phyloP scores from a whole-genome alignment of 129 eudicot genomes.

The Centella asiatica region DNA sequence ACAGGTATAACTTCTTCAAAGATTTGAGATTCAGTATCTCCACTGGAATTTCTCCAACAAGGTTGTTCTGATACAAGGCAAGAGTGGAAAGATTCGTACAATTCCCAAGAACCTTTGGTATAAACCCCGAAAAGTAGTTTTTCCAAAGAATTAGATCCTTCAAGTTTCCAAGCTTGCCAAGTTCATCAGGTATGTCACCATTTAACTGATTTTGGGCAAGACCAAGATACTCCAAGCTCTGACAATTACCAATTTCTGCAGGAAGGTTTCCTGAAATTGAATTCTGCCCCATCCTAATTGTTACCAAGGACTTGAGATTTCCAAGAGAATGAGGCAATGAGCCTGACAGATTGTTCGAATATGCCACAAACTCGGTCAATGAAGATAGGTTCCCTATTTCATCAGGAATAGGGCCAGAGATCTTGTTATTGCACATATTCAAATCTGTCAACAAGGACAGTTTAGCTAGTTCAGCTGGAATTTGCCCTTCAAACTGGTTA shows the following conservation, averaged over 20 bases:
- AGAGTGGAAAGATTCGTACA: slow-evolving; percentile 61
- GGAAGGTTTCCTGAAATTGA: slow-evolving; percentile 69
- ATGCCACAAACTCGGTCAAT: slow-evolving; percentile 63
- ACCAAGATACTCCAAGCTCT: slow-evolving; percentile 51
- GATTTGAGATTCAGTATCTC: slow-evolving; percentile 55
- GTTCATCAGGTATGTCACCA: slow-evolving; percentile 69
- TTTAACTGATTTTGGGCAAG: slow-evolving; percentile 68
- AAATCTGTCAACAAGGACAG: slow-evolving; percentile 36
- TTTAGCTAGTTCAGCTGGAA: slow-evolving; percentile 60
- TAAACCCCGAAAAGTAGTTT: slow-evolving; percentile 59
- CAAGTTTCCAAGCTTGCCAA: slow-evolving; percentile 57
- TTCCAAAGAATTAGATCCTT: slow-evolving; percentile 70
- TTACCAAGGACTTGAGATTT: slow-evolving; percentile 47
- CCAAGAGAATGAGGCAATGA: slow-evolving; percentile 66
- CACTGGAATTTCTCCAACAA: slow-evolving; percentile 70
- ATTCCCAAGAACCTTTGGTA: slow-evolving; percentile 74
- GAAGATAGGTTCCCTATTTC: slow-evolving; percentile 66
- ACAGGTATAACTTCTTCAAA: slow-evolving; percentile 49
- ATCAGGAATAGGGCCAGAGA: slow-evolving; percentile 69
- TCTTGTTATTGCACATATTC: slow-evolving; percentile 71
- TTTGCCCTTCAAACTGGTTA: slow-evolving; percentile 54
- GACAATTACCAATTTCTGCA: slow-evolving; percentile 55
- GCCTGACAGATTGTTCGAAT: slow-evolving; percentile 62
- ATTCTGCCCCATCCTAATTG: slow-evolving; percentile 79
- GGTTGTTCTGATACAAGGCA: slow-evolving; percentile 79